Evolutionary conservation across 2,329 filamentous ascomycete genomes (phyloP), one percentile per base, ranked within the genome.

Genomic region (Fusarium newnesense): DNA sequence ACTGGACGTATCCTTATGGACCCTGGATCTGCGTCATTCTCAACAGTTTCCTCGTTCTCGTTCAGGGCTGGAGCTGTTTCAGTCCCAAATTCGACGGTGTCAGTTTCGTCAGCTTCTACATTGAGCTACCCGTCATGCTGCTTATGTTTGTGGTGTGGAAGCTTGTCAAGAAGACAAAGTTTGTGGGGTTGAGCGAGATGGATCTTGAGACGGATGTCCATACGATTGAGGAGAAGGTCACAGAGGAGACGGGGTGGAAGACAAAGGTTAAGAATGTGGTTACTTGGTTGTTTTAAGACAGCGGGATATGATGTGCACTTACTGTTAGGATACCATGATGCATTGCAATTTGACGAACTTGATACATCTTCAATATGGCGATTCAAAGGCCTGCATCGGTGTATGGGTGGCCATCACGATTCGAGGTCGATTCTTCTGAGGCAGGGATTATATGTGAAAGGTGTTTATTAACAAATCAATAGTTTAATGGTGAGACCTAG

Each of bases 81-180:
- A 90, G 86, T 46, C 89, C 89, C 7, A 79, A 69, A 4, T 92
- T 92, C 75, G 83, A 85, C 53, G 83, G 81, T 4, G 88, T 91
- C 18, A 85, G 87, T 75, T 92, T 92, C 75, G 88, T 92, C 52
- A 90, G 88, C 67, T 89, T 85, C 71, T 92, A 92, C 75, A 85
- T 92, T 42, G 89, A 92, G 79, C 79, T 92, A 30, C 88, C 89
- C 0, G 74, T 92, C 65, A 90, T 92, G 85, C 70, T 88, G 21
- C 74, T 91, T 13, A 84, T 96, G 39, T 95, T 88, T 77, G 49
- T 91, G 2, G 89, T 85, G 10, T 96, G 93, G 91, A 96, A 96
- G 81, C 32, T 93, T 3, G 64, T 90, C 69, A 91, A 94, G 81
- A 87, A 85, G 78, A 93, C 92, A 0, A 90, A 86, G 70, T 85